Conservation (phyloP, 225 moss, liverwort and hornwort species). For the Lunularia cruciata region DNA sequence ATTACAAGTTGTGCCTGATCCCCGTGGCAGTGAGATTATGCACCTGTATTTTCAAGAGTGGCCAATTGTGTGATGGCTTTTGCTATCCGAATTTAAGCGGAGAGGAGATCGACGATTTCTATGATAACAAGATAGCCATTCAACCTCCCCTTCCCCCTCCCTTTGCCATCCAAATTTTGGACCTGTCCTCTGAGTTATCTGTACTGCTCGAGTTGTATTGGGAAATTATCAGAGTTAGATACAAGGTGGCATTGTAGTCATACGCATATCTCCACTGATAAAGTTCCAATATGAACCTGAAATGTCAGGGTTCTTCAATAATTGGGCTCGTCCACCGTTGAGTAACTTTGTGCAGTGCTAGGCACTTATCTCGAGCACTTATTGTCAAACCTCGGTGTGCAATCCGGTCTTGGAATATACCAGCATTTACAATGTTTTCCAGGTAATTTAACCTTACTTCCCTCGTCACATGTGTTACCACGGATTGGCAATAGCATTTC, state of each 20-base stretch:
- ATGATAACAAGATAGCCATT: neutral
- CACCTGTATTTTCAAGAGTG: no score
- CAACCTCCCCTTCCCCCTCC: neutral
- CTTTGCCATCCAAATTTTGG: neutral
- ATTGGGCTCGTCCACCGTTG: neutral
- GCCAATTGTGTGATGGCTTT: neutral
- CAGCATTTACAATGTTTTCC: no score
- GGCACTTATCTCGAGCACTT: no score
- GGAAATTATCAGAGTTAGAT: neutral
- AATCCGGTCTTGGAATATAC: no score
- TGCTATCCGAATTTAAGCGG: neutral
- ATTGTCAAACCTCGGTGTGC: no score
- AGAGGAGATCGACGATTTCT: neutral
- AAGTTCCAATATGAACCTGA: neutral
- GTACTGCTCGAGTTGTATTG: neutral
- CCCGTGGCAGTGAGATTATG: no score
- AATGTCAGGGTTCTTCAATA: neutral
- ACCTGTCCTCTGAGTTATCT: constrained; percentile 1
- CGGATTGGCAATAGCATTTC: no score
- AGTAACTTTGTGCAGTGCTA: no score
- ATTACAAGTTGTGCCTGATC: neutral
- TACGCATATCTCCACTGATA: neutral
- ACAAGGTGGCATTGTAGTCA: no score
- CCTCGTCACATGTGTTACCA: no score
- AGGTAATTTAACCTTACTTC: no score